A percentile compares a stretch with the other conserved stretches of the same genome.
These are phyloP conservation scores for Epichloe aotearoae DNA, from an alignment of 2,329 filamentous ascomycete species.

Conservation along the genomic window DNA sequence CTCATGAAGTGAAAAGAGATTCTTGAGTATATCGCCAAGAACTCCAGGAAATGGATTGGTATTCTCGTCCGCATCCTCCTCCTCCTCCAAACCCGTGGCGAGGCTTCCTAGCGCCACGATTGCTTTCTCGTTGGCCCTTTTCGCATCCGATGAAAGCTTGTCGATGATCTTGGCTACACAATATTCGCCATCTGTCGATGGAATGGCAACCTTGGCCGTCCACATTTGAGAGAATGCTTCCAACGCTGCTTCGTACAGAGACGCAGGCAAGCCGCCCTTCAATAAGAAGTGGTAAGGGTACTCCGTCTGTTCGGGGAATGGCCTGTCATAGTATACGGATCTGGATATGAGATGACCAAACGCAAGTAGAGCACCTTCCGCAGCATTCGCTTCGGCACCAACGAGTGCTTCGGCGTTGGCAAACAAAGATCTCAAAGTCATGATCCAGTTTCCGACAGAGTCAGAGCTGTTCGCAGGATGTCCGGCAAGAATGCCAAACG, in stretches of 20 bases:
- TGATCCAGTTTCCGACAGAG: constrained; percentile 13
- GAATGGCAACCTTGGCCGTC: constrained; percentile 29
- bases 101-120: constrained; percentile 71
- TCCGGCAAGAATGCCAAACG: constrained; percentile 64
- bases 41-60: constrained; percentile 17
- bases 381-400: constrained; percentile 30
- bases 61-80: not conserved
- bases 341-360: constrained; percentile 31
- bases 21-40: constrained; percentile 46
- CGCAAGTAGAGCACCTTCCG: constrained; percentile 34
- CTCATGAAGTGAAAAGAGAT: constrained; percentile 67
- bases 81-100: constrained; percentile 43
- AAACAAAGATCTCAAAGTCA: constrained; percentile 29
- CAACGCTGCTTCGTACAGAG: constrained; percentile 30
- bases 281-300: constrained; percentile 22
- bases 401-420: constrained; percentile 26
- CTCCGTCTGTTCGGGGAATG: constrained; percentile 12
- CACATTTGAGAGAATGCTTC: constrained; percentile 34
- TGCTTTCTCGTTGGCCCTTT: constrained; percentile 68
- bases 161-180: constrained; percentile 38
- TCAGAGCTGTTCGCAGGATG: constrained; percentile 37
- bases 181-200: constrained; percentile 16
- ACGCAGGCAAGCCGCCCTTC: constrained; percentile 15
- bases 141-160: constrained; percentile 54
- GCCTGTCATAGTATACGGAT: constrained; percentile 28